These are phyloP conservation scores for Hibiscus tridactylites DNA, from an alignment of 345 rosid species.

Conservation along the genomic window DNA sequence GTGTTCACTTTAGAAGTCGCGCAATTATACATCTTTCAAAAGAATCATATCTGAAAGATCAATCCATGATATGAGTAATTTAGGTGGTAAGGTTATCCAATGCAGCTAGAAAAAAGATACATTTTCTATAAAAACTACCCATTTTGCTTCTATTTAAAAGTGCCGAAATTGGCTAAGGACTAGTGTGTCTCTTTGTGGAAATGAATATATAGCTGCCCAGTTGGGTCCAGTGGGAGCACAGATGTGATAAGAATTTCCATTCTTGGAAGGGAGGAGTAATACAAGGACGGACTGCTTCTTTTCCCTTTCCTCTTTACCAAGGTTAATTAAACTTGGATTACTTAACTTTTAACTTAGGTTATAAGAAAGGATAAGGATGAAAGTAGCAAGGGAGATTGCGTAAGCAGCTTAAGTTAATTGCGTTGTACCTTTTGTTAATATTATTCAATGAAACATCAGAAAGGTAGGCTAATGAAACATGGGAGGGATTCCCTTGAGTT, in stretches of 20 bases:
- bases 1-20: not conserved
- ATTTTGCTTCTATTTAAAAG: not conserved
- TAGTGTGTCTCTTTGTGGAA: too few species aligned
- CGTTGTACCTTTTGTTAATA: slow-evolving; percentile 1
- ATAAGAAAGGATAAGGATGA: slow-evolving; percentile 49
- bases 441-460: slow-evolving; percentile 11
- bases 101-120: not conserved
- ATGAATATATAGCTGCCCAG: too few species aligned
- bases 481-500: slow-evolving; percentile 30
- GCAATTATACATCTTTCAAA: too few species aligned
- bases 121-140: not conserved
- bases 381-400: slow-evolving; percentile 17
- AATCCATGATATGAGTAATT: not conserved
- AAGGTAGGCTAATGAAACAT: slow-evolving; percentile 13
- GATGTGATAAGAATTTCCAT: not conserved
- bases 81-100: not conserved
- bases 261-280: not conserved
- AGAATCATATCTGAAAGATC: not conserved
- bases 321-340: slow-evolving; percentile 5
- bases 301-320: not conserved
- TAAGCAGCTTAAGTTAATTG: slow-evolving; percentile 9
- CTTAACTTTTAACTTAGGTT: slow-evolving; percentile 5
- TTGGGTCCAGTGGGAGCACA: too few species aligned
- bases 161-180: not conserved
- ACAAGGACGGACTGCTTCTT: not conserved